These are phyloP conservation scores for Saposhnikovia divaricata DNA, from an alignment of 129 eudicot genomes.

Conservation along the genomic window DNA sequence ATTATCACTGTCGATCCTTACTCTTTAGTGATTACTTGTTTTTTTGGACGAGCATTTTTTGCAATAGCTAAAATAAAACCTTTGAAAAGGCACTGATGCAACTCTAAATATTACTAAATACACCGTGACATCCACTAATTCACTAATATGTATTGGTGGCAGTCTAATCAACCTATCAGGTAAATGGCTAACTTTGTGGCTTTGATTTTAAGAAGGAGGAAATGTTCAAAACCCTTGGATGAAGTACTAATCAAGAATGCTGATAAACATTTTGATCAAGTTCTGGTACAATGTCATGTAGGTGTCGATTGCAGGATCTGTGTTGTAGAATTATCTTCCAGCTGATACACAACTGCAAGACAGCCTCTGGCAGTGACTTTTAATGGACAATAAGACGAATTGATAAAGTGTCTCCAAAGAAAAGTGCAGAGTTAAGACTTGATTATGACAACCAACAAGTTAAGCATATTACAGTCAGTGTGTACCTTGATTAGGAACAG, in stretches of 20 bases:
- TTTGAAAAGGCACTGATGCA: background rate
- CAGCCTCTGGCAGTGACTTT: background rate
- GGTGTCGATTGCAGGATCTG: background rate
- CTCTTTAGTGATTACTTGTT: background rate
- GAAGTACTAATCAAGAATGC: background rate
- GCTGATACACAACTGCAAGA: background rate
- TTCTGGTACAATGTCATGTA: background rate
- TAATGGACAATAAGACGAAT: background rate
- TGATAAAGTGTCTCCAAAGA: background rate
- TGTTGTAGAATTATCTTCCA: background rate
- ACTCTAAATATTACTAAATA: background rate
- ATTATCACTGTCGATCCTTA: background rate
- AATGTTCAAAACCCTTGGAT: background rate
- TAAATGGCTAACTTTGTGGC: background rate
- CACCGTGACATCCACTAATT: background rate
- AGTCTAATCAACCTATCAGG: background rate
- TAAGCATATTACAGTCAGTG: background rate
- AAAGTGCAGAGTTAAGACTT: background rate
- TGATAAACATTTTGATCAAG: background rate
- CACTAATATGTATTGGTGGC: background rate
- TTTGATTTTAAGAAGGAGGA: background rate
- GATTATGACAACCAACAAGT: background rate
- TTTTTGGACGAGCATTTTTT: background rate
- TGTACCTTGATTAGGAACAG: conserved; percentile 68
- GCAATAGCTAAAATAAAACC: background rate